Percentiles rank a stretch among this genome's conserved stretches.
phyloP scores from a whole-genome alignment of 148 eudicot genomes.

The Oxyria digyna region DNA sequence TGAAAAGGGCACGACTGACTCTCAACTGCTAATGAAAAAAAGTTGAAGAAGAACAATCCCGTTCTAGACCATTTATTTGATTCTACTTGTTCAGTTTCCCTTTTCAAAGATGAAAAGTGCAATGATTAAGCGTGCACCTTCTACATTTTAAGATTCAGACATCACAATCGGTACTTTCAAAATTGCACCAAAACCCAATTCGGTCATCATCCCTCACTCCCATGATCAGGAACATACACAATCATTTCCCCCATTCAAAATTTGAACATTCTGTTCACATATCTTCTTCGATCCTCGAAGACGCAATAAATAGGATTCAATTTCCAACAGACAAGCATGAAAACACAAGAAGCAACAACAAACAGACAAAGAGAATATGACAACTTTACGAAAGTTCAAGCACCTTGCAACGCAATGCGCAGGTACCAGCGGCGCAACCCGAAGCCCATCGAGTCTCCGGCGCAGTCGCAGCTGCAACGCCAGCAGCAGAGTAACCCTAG shows the following conservation, averaged over 20 bases:
- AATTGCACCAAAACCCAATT: slow-evolving; percentile 6
- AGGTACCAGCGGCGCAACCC: not conserved
- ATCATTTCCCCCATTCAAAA: slow-evolving; percentile 5
- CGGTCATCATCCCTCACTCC: slow-evolving; percentile 6
- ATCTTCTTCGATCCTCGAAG: not conserved
- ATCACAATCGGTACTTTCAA: slow-evolving; percentile 3
- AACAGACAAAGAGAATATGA: not conserved
- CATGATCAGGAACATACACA: slow-evolving; percentile 2
- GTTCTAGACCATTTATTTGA: not conserved
- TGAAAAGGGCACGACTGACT: not conserved
- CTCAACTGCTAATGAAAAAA: not conserved
- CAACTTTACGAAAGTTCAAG: not conserved
- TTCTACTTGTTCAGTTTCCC: not conserved
- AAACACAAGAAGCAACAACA: not conserved
- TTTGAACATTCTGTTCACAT: not conserved
- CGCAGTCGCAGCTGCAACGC: slow-evolving; percentile 6
- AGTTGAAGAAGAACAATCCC: not conserved
- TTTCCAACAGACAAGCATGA: not conserved
- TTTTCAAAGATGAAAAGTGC: not conserved
- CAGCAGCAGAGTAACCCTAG: slow-evolving; percentile 5
- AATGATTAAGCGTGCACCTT: not conserved
- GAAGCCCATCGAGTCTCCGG: slow-evolving; percentile 2
- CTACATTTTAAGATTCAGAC: not conserved
- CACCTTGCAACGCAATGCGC: slow-evolving; percentile 2
- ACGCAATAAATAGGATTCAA: not conserved